These are phyloP conservation scores for Irpex lacteus DNA, from an alignment of 1,284 basidiomycete genomes.

Conservation along the genomic window DNA sequence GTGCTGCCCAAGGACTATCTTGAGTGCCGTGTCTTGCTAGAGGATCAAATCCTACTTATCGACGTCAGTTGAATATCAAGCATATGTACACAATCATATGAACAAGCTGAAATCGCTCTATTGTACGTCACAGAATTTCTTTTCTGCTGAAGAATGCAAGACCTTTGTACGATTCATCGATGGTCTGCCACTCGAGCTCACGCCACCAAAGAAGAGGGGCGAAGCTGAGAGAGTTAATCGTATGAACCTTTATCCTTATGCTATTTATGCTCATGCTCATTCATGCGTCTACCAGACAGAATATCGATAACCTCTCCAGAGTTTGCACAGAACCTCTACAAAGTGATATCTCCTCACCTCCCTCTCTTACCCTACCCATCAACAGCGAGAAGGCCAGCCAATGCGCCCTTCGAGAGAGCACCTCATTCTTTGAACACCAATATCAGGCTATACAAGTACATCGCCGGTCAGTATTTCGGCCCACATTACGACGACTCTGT, in stretches of 20 bases:
- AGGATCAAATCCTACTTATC: constrained; percentile 66
- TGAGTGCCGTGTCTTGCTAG: constrained; percentile 44
- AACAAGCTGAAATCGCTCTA: not conserved
- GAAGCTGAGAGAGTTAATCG: constrained; percentile 77
- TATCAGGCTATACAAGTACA: constrained; percentile 71
- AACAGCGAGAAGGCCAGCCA: constrained; percentile 32
- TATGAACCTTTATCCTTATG: constrained; percentile 30
- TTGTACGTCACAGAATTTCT: constrained; percentile 41
- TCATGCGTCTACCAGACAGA: constrained; percentile 44
- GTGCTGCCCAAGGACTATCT: constrained; percentile 43
- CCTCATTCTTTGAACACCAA: constrained; percentile 66
- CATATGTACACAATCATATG: not conserved
- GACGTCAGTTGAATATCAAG: constrained; percentile 40
- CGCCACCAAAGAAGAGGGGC: constrained; percentile 70
- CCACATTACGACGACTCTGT: constrained; percentile 77
- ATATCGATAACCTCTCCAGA: constrained; percentile 56
- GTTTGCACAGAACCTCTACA: constrained; percentile 59
- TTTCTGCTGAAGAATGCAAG: constrained; percentile 63
- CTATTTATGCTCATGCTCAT: not conserved
- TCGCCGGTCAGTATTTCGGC: constrained; percentile 63
- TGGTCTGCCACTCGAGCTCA: constrained; percentile 61
- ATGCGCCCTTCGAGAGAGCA: constrained; percentile 32
- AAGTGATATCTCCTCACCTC: constrained; percentile 55
- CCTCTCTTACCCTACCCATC: constrained; percentile 53
- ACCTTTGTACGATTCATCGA: constrained; percentile 63